A percentile compares a stretch with the other conserved stretches of the same genome.
Evolutionary conservation across 345 rosid species (phyloP).

Genomic region (Lepidium aucheri): DNA sequence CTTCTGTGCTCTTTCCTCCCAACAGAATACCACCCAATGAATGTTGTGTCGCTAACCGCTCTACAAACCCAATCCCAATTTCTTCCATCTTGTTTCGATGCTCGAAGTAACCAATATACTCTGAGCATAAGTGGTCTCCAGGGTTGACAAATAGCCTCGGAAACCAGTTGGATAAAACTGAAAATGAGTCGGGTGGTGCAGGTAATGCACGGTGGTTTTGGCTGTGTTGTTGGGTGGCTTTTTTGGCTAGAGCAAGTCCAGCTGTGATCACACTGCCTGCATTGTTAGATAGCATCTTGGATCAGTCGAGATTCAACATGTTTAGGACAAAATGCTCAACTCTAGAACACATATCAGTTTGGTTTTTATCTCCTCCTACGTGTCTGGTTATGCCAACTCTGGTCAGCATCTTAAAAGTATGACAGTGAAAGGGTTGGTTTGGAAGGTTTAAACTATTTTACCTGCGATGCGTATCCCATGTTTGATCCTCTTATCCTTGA

Average conservation of each 20-base stretch:
- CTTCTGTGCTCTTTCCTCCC: constrained; percentile 50
- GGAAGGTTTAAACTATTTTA: constrained; percentile 29
- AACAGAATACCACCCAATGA: constrained; percentile 61
- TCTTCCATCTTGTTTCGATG: constrained; percentile 88
- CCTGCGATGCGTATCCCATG: constrained; percentile 61
- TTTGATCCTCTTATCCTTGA: constrained; percentile 55
- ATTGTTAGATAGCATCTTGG: background rate
- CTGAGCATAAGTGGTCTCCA: constrained; percentile 65
- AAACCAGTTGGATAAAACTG: constrained; percentile 50
- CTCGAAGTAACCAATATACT: constrained; percentile 76
- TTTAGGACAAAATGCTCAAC: background rate
- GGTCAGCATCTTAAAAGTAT: background rate
- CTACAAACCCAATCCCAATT: constrained; percentile 64
- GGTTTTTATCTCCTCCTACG: background rate
- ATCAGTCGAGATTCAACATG: background rate
- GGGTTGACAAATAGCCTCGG: constrained; percentile 59
- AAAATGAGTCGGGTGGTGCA: constrained; percentile 41
- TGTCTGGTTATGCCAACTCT: background rate
- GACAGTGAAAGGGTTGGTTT: background rate
- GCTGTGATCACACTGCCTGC: constrained; percentile 77
- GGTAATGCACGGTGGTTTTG: constrained; percentile 41
- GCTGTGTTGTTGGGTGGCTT: constrained; percentile 28
- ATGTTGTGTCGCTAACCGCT: constrained; percentile 57
- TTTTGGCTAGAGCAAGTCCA: constrained; percentile 62
- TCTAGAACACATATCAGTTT: background rate